Percentiles rank a stretch among this genome's conserved stretches.
phyloP scores from a whole-genome alignment of 1,139 yeast species.

The Schwanniomyces etchellsii region DNA sequence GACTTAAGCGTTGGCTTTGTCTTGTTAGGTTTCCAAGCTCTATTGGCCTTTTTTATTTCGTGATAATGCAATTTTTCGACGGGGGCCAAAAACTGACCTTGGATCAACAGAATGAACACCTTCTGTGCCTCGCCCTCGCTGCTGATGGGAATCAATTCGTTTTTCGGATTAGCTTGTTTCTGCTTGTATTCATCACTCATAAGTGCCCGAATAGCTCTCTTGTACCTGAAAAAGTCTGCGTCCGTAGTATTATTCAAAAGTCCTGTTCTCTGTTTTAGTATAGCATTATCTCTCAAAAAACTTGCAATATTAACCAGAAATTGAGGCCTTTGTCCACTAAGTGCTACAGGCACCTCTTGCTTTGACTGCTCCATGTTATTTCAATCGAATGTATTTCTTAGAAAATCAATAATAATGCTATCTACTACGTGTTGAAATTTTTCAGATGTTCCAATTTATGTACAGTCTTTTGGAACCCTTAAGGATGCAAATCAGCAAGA shows the following conservation, averaged over 20 bases:
- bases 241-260: conserved; percentile 59
- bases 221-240: conserved; percentile 79
- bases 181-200: conserved; percentile 64
- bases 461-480: not conserved
- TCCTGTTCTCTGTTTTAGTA: conserved; percentile 78
- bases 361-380: conserved; percentile 1
- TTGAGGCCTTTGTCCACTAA: conserved; percentile 17
- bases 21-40: conserved; percentile 61
- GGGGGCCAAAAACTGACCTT: conserved; percentile 71
- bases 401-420: not conserved
- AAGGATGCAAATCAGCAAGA: not conserved
- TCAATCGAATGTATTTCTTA: not conserved
- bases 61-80: conserved; percentile 64
- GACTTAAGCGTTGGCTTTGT: conserved; percentile 70
- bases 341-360: conserved; percentile 4
- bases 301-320: conserved; percentile 55
- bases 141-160: conserved; percentile 52
- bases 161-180: conserved; percentile 48
- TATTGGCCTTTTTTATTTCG: conserved; percentile 60
- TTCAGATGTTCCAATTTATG: not conserved
- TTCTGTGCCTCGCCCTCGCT: conserved; percentile 54
- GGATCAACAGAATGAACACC: conserved; percentile 63
- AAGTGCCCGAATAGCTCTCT: conserved; percentile 77
- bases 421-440: conserved; percentile 1
- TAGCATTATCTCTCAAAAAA: conserved; percentile 57